Base-by-base conservation (phyloP, 1,139 yeast species). In the Saccharomyces hybrid region DNA sequence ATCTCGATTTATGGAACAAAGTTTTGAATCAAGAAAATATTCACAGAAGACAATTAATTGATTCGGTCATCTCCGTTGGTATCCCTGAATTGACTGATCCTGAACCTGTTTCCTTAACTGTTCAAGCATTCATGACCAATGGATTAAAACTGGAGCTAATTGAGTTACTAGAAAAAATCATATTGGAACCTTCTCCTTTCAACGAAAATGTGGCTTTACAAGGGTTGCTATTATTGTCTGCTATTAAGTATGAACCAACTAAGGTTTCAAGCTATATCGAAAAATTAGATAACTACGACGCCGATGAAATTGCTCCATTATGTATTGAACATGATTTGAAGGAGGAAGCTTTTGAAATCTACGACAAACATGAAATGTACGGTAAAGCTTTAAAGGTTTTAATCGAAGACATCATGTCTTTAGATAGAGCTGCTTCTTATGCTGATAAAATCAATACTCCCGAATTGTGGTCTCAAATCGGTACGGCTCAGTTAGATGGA, bases 21-120 rank as follows among this genome's bases (percentile, higher is more conserved):
- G 99, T 93, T 9, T 79, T 93, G 68, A 68, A 77, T 57, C 81
- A 80, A 53, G 95, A 87, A 52, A 90, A 88, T 71, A 76, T 82
- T 59, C 95, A 91, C 75, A 85, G 97, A 75, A 85, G 96, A 69
- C 95, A 85, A 70, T 78, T 93, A 70, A 79, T 93, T 62, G 99
- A 93, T 66, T 97, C 91, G 71, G 90, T 93, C 60, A 90, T 93
- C 59, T 91, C 97, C 49, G 88, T 96, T 57, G 99, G 97, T 57
- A 91, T 93, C 62, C 98, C 99, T 29, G 99, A 93, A 74, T 80
- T 91, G 58, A 88, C 81, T 59, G 96, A 88, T 65, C 97, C 99
- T 23, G 97, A 93, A 73, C 97, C 97, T 54, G 89, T 93, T 59
- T 90, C 98, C 8, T 78, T 93, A 62, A 93, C 97, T 31, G 99